Base-by-base conservation (phyloP, 148 eudicot genomes). In the Amaranthus cruentus region DNA sequence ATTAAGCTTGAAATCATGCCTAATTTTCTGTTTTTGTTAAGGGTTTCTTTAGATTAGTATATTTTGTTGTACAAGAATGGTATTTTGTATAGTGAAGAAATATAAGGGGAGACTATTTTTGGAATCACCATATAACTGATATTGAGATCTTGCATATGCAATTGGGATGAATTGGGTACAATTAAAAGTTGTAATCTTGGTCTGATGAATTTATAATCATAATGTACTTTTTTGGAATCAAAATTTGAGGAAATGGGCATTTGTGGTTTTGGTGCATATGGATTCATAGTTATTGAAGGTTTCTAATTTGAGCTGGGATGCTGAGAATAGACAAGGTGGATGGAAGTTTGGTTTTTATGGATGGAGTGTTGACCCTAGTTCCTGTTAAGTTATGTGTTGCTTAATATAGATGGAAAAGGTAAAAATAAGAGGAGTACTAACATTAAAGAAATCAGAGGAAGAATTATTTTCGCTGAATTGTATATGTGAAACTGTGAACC, bases 1-100 rank as follows among this genome's bases (percentile, higher is more conserved):
- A n/a, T 54, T 56, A 48, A 56, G 73, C 58, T 75, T 75, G 44
- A 60, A 66, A 15, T 7, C 49, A 10, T 55, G 66, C 42, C 66
- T 12, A 64, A 55, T 44, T 55, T 4, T 0, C 10, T 12, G 61
- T 55, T 70, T 44, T 42, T 55, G 49, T 4, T 46, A 2, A 14
- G 6, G 4, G 15, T 52, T 74, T 58, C 18, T 65, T 47, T 3
- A 21, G 69, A 8, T 21, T 67, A 50, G 14, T 18, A 6, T 66
- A 43, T 66, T 63, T 66, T 10, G 13, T 66, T 46, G 47, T 44
- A 15, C 57, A 66, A 57, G 64, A 65, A 7, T 46, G 38, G 21
- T 6, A 44, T 13, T 65, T 51, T 38, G 51, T 18, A 8, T 51
- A 42, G 13, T 9, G 52, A 50, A 44, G 44, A 49, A 18, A 18